phyloP scores from a whole-genome alignment of 164 flowering plant species.

The Saururus chinensis region DNA sequence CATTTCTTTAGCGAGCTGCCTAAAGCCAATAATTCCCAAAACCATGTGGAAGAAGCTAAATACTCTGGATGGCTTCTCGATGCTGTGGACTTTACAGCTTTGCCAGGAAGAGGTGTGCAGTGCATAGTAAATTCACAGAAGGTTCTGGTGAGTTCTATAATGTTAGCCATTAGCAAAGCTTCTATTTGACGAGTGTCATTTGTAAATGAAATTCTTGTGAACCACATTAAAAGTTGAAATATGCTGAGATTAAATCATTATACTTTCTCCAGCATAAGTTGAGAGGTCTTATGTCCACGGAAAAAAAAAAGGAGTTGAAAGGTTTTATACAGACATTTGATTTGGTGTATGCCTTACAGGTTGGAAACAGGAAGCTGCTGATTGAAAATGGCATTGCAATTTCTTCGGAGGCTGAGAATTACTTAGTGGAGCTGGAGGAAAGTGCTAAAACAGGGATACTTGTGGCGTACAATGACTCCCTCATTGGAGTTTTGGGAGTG shows the following conservation, averaged over 20 bases:
- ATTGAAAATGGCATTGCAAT: slow-evolving; percentile 55
- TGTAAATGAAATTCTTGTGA: neutral
- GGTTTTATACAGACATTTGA: neutral
- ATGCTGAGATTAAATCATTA: no score
- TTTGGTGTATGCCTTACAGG: slow-evolving; percentile 26
- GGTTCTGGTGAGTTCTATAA: slow-evolving; percentile 48
- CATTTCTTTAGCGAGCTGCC: slow-evolving; percentile 75
- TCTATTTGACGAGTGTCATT: neutral
- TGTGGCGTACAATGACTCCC: slow-evolving; percentile 43
- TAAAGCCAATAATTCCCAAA: slow-evolving; percentile 22
- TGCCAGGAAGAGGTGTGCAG: slow-evolving; percentile 87
- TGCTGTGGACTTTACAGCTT: slow-evolving; percentile 56
- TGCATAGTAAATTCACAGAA: slow-evolving; percentile 55
- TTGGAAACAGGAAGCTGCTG: slow-evolving; percentile 82
- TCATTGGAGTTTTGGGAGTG: slow-evolving; percentile 79
- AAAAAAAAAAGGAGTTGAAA: no score
- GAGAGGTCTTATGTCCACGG: no score
- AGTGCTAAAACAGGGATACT: slow-evolving; percentile 87
- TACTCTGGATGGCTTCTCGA: slow-evolving; percentile 82
- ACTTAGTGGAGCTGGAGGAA: slow-evolving; percentile 76
- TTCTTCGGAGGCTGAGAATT: slow-evolving; percentile 48
- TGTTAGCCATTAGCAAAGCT: neutral
- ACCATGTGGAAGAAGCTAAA: slow-evolving; percentile 17
- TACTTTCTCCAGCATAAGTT: no score
- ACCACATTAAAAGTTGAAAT: neutral